Conservation (phyloP, 2,329 filamentous ascomycete genomes). For the Aspergillus uvarum region DNA sequence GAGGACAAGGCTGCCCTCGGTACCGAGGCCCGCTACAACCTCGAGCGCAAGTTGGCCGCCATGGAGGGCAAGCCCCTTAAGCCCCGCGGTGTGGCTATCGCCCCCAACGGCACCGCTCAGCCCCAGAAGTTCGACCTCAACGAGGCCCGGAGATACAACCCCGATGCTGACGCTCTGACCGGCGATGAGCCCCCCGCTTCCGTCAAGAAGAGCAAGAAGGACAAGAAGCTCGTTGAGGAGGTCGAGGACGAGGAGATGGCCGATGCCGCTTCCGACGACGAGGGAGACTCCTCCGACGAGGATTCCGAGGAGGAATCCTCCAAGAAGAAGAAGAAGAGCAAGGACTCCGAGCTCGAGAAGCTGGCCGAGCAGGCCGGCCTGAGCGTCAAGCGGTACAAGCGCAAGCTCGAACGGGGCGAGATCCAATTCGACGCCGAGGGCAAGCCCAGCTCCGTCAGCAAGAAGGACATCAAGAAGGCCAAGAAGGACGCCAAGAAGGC, state of each 20-base stretch:
- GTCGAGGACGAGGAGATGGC: constrained; percentile 48
- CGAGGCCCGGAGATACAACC: constrained; percentile 91
- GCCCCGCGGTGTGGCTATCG: constrained; percentile 71
- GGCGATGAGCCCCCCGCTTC: constrained; percentile 59
- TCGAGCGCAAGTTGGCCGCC: constrained; percentile 50
- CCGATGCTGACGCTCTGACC: constrained; percentile 81
- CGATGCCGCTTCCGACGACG: constrained; percentile 40
- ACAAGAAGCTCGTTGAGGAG: constrained; percentile 47
- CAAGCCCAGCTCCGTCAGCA: constrained; percentile 66
- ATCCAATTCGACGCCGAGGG: constrained; percentile 66
- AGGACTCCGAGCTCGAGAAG: constrained; percentile 53
- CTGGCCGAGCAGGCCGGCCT: constrained; percentile 67
- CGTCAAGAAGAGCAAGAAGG: constrained; percentile 36
- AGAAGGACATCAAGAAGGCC: constrained; percentile 74
- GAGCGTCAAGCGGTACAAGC: constrained; percentile 73
- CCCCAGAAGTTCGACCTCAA: constrained; percentile 79
- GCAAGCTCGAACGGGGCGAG: constrained; percentile 74
- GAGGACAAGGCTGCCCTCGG: constrained; percentile 85
- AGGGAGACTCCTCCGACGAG: constrained; percentile 29
- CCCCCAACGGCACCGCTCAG: constrained; percentile 66
- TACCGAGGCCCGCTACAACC: constrained; percentile 54
- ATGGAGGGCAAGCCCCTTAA: constrained; percentile 90
- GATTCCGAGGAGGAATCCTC: constrained; percentile 30
- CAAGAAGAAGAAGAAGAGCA: constrained; percentile 46
- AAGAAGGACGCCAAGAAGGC: constrained; percentile 63